Evolutionary conservation across 495 filamentous ascomycete genomes (phyloP).

Genomic region (Chaetomium cochliodes): DNA sequence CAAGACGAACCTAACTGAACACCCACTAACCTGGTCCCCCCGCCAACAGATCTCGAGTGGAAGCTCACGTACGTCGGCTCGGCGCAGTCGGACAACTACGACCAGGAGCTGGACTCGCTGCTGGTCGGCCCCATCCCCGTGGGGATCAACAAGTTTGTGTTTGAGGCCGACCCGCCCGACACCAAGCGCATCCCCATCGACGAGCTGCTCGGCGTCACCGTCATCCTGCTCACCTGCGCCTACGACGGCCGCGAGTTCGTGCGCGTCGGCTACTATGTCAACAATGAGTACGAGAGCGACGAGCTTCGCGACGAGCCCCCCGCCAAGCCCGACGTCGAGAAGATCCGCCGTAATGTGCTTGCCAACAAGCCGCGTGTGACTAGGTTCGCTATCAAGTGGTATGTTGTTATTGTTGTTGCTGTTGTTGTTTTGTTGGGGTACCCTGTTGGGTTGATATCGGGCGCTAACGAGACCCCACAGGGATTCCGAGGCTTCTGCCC

Average conservation of each 20-base stretch:
- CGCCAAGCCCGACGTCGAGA: conserved; percentile 85
- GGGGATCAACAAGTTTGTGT: conserved; percentile 97
- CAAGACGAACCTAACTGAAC: not conserved
- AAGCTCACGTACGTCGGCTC: conserved; percentile 98
- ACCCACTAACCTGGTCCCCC: not conserved
- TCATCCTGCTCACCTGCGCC: conserved; percentile 92
- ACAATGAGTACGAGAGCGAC: conserved; percentile 95
- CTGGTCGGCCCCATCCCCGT: conserved; percentile 95
- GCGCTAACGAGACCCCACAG: conserved; percentile 43
- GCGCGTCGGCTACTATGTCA: conserved; percentile 97
- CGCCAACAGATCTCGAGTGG: conserved; percentile 84
- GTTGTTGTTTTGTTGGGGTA: not conserved
- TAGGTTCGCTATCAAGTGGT: conserved; percentile 99
- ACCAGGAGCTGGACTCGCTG: conserved; percentile 95
- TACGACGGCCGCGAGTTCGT: conserved; percentile 97
- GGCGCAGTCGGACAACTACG: conserved; percentile 94
- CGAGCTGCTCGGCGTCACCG: conserved; percentile 94
- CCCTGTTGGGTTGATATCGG: not conserved
- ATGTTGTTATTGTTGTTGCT: conserved; percentile 35
- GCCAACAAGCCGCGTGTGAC: conserved; percentile 97
- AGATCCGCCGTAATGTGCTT: conserved; percentile 84
- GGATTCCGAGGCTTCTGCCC: conserved; percentile 95
- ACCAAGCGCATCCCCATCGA: conserved; percentile 84
- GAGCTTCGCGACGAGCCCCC: conserved; percentile 85
- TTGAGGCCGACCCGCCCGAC: conserved; percentile 90